Percentiles rank a stretch among this genome's conserved stretches.
Evolutionary conservation across 2,329 filamentous ascomycete species (phyloP).

Genomic region (Berkeleyomyces basicola): DNA sequence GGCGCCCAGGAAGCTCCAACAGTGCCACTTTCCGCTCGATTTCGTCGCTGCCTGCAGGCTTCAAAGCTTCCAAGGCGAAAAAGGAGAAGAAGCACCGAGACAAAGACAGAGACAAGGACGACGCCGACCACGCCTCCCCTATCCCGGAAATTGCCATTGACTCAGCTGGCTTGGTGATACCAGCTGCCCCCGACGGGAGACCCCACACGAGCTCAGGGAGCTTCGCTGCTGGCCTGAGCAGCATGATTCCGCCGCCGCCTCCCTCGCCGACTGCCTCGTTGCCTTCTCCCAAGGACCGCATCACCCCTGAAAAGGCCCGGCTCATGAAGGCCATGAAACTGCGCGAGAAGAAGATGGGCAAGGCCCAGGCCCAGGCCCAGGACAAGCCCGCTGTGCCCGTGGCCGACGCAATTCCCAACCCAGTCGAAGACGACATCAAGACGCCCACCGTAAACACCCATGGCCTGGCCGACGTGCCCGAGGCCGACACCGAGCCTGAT

Average conservation of each 20-base stretch:
- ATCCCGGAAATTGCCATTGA: slow-evolving; percentile 23
- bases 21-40: slow-evolving; percentile 50
- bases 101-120: slow-evolving; percentile 20
- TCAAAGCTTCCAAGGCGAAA: slow-evolving; percentile 38
- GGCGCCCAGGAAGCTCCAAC: slow-evolving; percentile 43
- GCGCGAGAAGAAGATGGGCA: slow-evolving; percentile 52
- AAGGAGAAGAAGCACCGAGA: slow-evolving; percentile 12
- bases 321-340: slow-evolving; percentile 90
- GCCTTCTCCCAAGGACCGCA: slow-evolving; percentile 29
- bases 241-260: slow-evolving; percentile 9
- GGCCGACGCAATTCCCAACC: background rate
- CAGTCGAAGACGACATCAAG: slow-evolving; percentile 15
- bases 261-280: slow-evolving; percentile 12
- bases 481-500: slow-evolving; percentile 15
- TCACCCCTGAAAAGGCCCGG: slow-evolving; percentile 78
- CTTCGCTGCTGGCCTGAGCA: slow-evolving; percentile 1
- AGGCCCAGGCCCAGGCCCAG: background rate
- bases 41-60: slow-evolving; percentile 63
- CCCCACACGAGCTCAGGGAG: slow-evolving; percentile 21
- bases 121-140: slow-evolving; percentile 17
- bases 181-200: slow-evolving; percentile 18
- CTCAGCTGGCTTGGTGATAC: slow-evolving; percentile 17
- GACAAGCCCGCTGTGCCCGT: background rate
- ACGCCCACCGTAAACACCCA: background rate
- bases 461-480: background rate